Percentiles rank a stretch among this genome's conserved stretches.
Evolutionary conservation across 768 basidiomycete genomes (phyloP).

Genomic region (Exidia glandulosa): DNA sequence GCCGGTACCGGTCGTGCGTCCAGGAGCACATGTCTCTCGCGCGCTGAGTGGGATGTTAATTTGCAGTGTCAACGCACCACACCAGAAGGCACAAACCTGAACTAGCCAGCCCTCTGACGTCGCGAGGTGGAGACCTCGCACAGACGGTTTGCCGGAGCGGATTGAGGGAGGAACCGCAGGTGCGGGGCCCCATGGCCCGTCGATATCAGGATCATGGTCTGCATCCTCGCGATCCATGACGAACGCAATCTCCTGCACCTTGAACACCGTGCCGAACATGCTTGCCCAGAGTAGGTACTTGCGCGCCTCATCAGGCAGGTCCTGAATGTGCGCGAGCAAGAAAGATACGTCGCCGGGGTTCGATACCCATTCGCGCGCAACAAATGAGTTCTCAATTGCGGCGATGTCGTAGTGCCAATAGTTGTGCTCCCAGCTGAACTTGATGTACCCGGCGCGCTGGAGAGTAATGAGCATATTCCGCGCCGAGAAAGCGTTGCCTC

Average conservation of each 20-base stretch:
- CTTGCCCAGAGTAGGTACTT: constrained; percentile 64
- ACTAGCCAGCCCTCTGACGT: constrained; percentile 66
- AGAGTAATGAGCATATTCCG: constrained; percentile 52
- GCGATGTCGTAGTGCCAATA: constrained; percentile 55
- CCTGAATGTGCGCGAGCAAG: constrained; percentile 45
- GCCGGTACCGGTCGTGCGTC: constrained; percentile 63
- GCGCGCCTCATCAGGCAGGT: constrained; percentile 50
- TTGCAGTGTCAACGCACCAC: background rate
- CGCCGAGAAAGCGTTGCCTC: constrained; percentile 62
- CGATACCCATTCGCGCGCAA: constrained; percentile 35
- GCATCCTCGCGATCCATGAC: constrained; percentile 69
- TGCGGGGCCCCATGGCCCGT: background rate
- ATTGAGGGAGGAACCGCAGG: background rate
- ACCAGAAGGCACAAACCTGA: constrained; percentile 17
- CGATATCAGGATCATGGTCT: constrained; percentile 15
- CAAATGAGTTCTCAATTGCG: constrained; percentile 43
- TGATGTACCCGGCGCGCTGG: constrained; percentile 52
- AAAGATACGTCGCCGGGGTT: constrained; percentile 57
- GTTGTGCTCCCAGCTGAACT: constrained; percentile 54
- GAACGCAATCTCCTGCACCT: constrained; percentile 58
- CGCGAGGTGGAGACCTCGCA: constrained; percentile 57
- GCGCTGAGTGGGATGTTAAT: constrained; percentile 20
- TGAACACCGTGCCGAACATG: constrained; percentile 65
- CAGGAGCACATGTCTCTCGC: constrained; percentile 71
- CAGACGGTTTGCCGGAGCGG: constrained; percentile 27